Base-by-base conservation (phyloP, 805 yeast species). In the Lachancea sp. region DNA sequence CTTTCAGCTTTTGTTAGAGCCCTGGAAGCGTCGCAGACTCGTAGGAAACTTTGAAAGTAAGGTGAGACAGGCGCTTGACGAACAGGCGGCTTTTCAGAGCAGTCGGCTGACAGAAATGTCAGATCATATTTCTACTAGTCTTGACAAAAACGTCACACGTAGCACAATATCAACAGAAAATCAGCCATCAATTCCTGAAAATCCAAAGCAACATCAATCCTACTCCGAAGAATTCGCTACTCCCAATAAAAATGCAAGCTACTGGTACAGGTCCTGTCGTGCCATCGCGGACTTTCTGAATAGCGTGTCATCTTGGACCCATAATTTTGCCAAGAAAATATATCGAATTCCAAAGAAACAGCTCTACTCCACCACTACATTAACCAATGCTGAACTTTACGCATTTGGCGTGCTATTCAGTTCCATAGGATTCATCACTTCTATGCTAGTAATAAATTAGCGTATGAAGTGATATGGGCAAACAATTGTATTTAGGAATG, bases 1-100 rank as follows among this genome's bases (percentile, higher is more conserved):
- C 5, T 92, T 94, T 13, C 96, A 95, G 49, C 67, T 92, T 50
- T 70, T 88, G 1, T 76, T 92, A 36, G 99, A 92, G 65, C 98
- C 99, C 0, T 87, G 96, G 90, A 92, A 88, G 56, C 69, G 98
- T 48, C 69, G 77, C 43, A 69, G 89, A 42, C 65, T 92, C 45
- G 94, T 90, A 16, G 77, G 77, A 8, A 76, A 88, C 1, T 92
- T 92, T 64, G 96, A 90, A 52, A 78, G 72, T 18, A 84, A 82
- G 55, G 94, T 89, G 9, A 77, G 71, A 48, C 70, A 65, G 6
- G 71, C 75, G 2, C 58, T 80, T 16, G 71, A 68, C 2, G 63
- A 67, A 15, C 56, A 62, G 33, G 34, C 58, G 3, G 29, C 36
- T 7, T 47, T 50, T 17, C 69, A 64, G 40, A 55, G 52, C 34